Evolutionary conservation across 2,329 filamentous ascomycete species (phyloP), one percentile per base, ranked within the genome.

Genomic region (Pseudogymnoascus sp.): DNA sequence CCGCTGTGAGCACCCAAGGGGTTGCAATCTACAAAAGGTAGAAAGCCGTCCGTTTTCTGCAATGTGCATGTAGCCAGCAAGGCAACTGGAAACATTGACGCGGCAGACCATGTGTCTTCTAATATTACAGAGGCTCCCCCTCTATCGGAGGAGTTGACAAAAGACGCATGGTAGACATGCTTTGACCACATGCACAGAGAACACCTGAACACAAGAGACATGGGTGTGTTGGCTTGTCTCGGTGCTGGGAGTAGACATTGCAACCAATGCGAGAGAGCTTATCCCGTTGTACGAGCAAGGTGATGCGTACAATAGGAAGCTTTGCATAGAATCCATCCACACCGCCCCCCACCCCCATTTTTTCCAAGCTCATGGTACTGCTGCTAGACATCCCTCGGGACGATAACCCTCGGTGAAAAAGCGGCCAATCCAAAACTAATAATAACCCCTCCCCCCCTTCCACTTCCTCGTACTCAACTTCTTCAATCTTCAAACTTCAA

Each of bases 381-480:
- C 47, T 14, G 28, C 14, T 53, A 53, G 28, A 30, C n/a, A 53
- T 8, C 15, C 28, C 15, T 53, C 47, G 47, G 28, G 9, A 53
- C 47, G 47, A 53, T 53, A 53, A 14, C 25, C n/a, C 28, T 53
- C 47, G 33, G 9, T 1, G 28, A 14, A 30, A 53, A 50, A 53
- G 47, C 47, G 28, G 47, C 47, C 15, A 2, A 35, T 53, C 47
- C 9, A 53, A 53, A 28, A 53, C 28, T 35, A 53, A 53, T 53
- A 53, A 53, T 35, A 53, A 33, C 70, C 67, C 3, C 58, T 66
- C 28, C 22, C 22, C 22, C 28, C 28, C 47, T 53, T 53, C 47
- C 28, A 20, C 28, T 53, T 20, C 15, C 28, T 35, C 47, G 28
- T 53, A 53, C 7, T 28, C 7, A 35, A 12, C 47, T 35, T 53